Conservation (phyloP, 805 yeast genomes). For the Pichia exigua region DNA sequence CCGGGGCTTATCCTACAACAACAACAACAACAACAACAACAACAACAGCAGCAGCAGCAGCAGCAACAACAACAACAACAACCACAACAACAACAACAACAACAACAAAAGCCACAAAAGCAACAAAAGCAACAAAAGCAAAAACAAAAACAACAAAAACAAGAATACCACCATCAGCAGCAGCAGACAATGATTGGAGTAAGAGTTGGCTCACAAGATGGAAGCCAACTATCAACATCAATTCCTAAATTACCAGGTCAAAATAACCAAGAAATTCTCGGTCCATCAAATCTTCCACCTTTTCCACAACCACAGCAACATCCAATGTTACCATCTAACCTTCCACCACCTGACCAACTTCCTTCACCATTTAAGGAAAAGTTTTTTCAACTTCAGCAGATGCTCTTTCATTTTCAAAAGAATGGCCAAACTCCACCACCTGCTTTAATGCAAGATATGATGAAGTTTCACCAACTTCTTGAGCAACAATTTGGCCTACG, state of each 20-base stretch:
- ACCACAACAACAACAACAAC: no score
- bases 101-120: no score
- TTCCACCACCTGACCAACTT: slow-evolving; percentile 15
- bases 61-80: no score
- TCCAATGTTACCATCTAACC: not conserved
- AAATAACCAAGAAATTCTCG: not conserved
- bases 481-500: slow-evolving; percentile 2
- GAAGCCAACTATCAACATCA: not conserved
- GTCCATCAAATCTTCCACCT: not conserved
- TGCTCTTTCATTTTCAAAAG: slow-evolving; percentile 10
- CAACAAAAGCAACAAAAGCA: no score
- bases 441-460: slow-evolving; percentile 11
- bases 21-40: not conserved
- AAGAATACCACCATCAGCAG: not conserved
- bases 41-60: not conserved
- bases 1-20: not conserved
- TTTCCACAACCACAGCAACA: slow-evolving; percentile 1
- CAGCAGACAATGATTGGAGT: not conserved
- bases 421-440: slow-evolving; percentile 16
- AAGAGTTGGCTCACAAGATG: not conserved
- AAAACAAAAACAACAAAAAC: not conserved
- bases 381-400: slow-evolving; percentile 9
- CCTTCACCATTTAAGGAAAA: slow-evolving; percentile 10
- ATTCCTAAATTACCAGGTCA: not conserved
- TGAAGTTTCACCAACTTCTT: slow-evolving; percentile 7